phyloP scores from a whole-genome alignment of 2,329 filamentous ascomycete species.

The Trichoderma asperellum region DNA sequence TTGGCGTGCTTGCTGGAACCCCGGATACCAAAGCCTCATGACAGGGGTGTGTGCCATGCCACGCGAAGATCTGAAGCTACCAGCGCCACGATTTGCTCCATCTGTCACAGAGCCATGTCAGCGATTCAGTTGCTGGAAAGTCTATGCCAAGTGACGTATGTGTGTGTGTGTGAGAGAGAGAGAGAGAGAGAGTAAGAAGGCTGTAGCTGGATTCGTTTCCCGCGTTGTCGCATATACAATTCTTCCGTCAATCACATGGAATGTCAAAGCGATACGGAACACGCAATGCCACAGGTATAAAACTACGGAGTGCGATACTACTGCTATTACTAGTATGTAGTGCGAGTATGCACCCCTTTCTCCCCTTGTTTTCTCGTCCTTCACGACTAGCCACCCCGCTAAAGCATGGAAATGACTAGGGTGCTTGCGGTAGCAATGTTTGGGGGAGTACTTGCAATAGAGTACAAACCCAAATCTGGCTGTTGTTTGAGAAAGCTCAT shows the following conservation, averaged over 20 bases:
- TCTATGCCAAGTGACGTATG: not conserved
- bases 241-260: slow-evolving; percentile 6
- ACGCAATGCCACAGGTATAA: not conserved
- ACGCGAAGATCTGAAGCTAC: slow-evolving; percentile 33
- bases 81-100: slow-evolving; percentile 30
- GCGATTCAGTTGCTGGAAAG: not conserved
- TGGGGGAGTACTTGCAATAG: not conserved
- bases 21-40: slow-evolving; percentile 12
- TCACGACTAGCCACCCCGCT: slow-evolving; percentile 20
- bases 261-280: slow-evolving; percentile 12
- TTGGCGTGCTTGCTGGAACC: not conserved
- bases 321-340: not conserved
- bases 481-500: slow-evolving; percentile 3
- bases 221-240: not conserved
- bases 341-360: slow-evolving; percentile 11
- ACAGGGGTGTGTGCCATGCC: slow-evolving; percentile 29
- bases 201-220: not conserved
- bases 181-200: not conserved
- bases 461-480: slow-evolving; percentile 1
- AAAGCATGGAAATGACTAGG: slow-evolving; percentile 25
- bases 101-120: not conserved
- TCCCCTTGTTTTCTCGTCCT: slow-evolving; percentile 13
- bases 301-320: not conserved
- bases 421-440: not conserved
- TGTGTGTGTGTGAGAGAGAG: no score